Base-by-base conservation (phyloP, 2,329 filamentous ascomycete genomes). In the Sclerotinia borealis region DNA sequence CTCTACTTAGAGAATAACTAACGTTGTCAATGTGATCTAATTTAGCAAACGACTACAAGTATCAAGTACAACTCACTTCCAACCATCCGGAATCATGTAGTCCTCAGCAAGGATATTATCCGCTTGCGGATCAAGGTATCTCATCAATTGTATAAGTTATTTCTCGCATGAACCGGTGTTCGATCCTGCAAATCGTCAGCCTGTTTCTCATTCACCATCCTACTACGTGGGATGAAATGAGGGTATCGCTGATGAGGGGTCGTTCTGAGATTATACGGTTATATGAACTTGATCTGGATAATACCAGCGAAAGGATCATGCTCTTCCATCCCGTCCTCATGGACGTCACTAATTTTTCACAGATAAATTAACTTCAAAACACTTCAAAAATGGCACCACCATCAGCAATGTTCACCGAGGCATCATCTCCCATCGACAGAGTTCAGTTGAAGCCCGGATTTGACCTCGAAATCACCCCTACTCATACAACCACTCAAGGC, bases 291-390 rank as follows among this genome's bases (percentile, higher is more conserved):
- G 91, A 93, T 93, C 90, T 91, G 90, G 91, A 93, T 93, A 93
- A 95, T 95, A 91, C 91, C 90, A 92, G 92, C 92, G 92, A 92
- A 95, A 96, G 92, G 89, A 96, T 95, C 92, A 96, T 96, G 91
- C 91, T 84, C 80, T 78, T 79, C 76, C 72, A 34, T 43, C 51
- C 75, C 71, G 73, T 68, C 70, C 72, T 65, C 62, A 69, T 68
- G 67, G 72, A 71, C 69, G 73, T 61, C 68, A 75, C 74, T 77
- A 78, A 79, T 77, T 74, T 72, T 70, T 68, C 76, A 73, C 73
- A 79, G 73, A 73, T 72, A 70, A 71, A 68, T 71, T 73, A 68
- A 73, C 68, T 67, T 65, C 69, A 65, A 70, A 68, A 71, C 64
- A 69, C 67, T 65, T 43, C 72, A 76, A 85, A 74, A 72, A 96